These are phyloP conservation scores for Allium sativum DNA, from an alignment of 106 monocot species.

Conservation along the genomic window DNA sequence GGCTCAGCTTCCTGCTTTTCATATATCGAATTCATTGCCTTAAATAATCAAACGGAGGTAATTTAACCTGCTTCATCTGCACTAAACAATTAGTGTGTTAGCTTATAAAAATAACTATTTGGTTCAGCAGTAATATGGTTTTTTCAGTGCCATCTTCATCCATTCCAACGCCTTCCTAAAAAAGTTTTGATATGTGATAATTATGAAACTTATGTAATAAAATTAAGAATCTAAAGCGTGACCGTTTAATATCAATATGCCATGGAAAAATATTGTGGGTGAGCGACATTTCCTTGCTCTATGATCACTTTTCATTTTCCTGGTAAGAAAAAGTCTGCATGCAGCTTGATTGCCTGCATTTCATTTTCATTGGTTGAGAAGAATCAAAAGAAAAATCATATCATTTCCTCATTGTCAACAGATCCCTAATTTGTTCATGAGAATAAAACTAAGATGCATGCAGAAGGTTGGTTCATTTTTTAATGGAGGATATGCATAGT, in stretches of 20 bases:
- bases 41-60: no score
- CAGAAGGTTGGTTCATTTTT: no score
- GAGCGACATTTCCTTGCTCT: slow-evolving; percentile 74
- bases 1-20: slow-evolving; percentile 88
- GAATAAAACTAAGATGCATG: no score
- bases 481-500: no score
- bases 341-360: slow-evolving; percentile 55
- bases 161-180: slow-evolving; percentile 64
- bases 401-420: no score
- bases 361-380: no score
- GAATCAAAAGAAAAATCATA: no score
- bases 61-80: slow-evolving; percentile 65
- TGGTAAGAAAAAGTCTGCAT: slow-evolving; percentile 88
- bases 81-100: slow-evolving; percentile 23
- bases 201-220: background rate
- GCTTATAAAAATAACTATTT: slow-evolving; percentile 53
- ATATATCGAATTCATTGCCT: slow-evolving; percentile 67
- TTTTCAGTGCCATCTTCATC: slow-evolving; percentile 75
- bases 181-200: background rate
- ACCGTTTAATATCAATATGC: slow-evolving; percentile 70
- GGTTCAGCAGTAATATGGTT: slow-evolving; percentile 30
- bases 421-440: no score
- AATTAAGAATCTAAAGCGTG: no score
- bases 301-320: slow-evolving; percentile 84
- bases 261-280: slow-evolving; percentile 90